These are phyloP conservation scores for Herpetospermum pedunculosum DNA, from an alignment of 306 rosid genomes.

Conservation along the genomic window DNA sequence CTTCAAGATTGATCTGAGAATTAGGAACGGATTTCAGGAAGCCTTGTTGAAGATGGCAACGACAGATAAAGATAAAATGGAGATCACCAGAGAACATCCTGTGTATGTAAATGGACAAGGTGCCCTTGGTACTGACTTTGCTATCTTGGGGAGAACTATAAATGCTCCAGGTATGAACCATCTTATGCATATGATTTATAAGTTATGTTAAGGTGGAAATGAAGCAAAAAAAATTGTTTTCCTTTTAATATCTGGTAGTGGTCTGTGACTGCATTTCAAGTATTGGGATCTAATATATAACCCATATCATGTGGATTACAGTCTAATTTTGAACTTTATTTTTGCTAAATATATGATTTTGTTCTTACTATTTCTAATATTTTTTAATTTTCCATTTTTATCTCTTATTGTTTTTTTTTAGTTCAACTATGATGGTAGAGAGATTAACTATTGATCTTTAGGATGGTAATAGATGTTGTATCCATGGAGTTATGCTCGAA, in stretches of 20 bases:
- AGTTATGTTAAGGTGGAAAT: not conserved
- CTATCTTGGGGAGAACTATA: conserved; percentile 49
- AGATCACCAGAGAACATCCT: conserved; percentile 50
- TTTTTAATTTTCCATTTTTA: too few relatives aligned
- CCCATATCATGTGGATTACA: not conserved
- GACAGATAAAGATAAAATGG: conserved; percentile 34
- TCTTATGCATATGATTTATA: not conserved
- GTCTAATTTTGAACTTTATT: not conserved
- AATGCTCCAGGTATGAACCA: conserved; percentile 51
- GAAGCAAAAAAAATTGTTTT: not conserved
- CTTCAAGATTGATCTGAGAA: conserved; percentile 36
- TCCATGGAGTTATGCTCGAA: too few relatives aligned
- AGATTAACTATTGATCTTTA: too few relatives aligned
- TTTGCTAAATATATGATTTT: not conserved
- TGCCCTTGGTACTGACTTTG: conserved; percentile 63
- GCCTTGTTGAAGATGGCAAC: conserved; percentile 41
- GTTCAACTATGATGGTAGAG: too few relatives aligned
- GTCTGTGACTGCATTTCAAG: not conserved
- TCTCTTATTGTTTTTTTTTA: not conserved
- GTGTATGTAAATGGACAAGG: conserved; percentile 50
- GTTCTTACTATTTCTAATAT: not conserved
- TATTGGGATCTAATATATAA: not conserved
- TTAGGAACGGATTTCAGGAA: conserved; percentile 62
- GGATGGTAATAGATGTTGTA: too few relatives aligned
- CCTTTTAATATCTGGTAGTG: not conserved